Evolutionary conservation across 208 protist genomes (phyloP), one percentile per base, ranked within the genome.

Genomic region (Vickermania ingenoplastis): DNA sequence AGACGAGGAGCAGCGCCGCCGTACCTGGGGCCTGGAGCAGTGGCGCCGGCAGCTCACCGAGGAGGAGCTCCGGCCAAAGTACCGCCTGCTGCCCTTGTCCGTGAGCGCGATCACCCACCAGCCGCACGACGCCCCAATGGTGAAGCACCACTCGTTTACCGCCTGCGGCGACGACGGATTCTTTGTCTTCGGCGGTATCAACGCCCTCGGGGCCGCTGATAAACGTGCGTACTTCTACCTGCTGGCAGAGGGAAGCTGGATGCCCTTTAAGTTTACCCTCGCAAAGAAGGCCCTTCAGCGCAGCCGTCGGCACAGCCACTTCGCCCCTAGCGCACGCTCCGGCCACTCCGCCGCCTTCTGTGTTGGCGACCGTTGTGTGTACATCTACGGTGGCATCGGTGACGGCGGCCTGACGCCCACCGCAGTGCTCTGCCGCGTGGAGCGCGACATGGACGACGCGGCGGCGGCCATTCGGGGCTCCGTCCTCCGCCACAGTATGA

Each of bases 321-420:
- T 28, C 22, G 25, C 36, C 11, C 57, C 64, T 4, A 29, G 51
- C 21, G 41, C 63, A 1, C 83, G 83, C 36, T 71, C 83, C 65
- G 83, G 83, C 41, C 83, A 90, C 65, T 69, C 71, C 14, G 71
- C 73, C 21, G 70, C 83, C 2, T 85, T 73, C 63, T 66, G 72
- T 30, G 48, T 62, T 0, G 50, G 59, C 2, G 67, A 73, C 50
- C 65, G 56, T 31, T 67, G 61, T n/a, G 61, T 86, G 29, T 90
- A 86, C 64, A 59, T 90, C n/a, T 90, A 81, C 55, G 83, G 83
- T 41, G 83, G 83, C 28, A 65, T 75, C 24, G 69, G 65, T 25
- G 30, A 55, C 31, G 60, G 59, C 30, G 25, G 27, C 23, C 21
- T n/a, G 25, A 31, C 22, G 21, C 49, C 26, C 21, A 3, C 55